Percentiles rank a stretch among this genome's conserved stretches.
phyloP scores from a whole-genome alignment of 768 basidiomycete genomes.

The Nidularia pulvinata region DNA sequence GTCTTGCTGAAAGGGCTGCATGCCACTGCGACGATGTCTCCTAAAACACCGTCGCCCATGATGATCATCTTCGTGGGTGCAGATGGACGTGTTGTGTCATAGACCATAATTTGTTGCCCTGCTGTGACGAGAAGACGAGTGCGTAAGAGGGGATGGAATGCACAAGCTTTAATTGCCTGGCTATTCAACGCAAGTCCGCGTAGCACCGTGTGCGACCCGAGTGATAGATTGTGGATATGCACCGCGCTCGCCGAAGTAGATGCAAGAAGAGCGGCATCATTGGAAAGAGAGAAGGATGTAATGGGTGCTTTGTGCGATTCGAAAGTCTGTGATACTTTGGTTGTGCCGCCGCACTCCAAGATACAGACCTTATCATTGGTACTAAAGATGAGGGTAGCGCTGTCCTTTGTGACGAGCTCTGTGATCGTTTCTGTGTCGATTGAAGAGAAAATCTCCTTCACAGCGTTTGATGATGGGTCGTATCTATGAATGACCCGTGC shows the following conservation, averaged over 20 bases:
- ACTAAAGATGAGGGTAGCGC: constrained; percentile 45
- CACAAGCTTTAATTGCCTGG: constrained; percentile 42
- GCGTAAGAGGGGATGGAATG: constrained; percentile 65
- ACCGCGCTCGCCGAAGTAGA: constrained; percentile 50
- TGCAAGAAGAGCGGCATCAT: constrained; percentile 55
- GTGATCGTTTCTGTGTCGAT: constrained; percentile 23
- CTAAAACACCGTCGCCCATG: constrained; percentile 39
- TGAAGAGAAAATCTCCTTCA: constrained; percentile 40
- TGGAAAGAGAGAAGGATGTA: constrained; percentile 57
- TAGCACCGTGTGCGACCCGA: constrained; percentile 52
- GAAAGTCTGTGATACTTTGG: constrained; percentile 45
- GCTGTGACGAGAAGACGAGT: constrained; percentile 57
- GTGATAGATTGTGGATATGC: constrained; percentile 60
- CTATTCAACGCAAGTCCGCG: constrained; percentile 44
- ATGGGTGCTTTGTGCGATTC: constrained; percentile 49
- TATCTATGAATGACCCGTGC: constrained; percentile 50
- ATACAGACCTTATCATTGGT: constrained; percentile 43
- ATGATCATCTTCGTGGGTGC: constrained; percentile 51
- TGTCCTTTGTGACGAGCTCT: constrained; percentile 29
- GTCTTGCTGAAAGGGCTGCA: constrained; percentile 81
- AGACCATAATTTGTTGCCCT: constrained; percentile 55
- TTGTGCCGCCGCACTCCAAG: constrained; percentile 41
- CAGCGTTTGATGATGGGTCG: constrained; percentile 38
- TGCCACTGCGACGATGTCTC: constrained; percentile 53
- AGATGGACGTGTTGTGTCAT: constrained; percentile 60